Percentiles rank a stretch among this genome's conserved stretches.
These are phyloP conservation scores for Conringia planisiliqua DNA, from an alignment of 345 rosid genomes.

Conservation along the genomic window DNA sequence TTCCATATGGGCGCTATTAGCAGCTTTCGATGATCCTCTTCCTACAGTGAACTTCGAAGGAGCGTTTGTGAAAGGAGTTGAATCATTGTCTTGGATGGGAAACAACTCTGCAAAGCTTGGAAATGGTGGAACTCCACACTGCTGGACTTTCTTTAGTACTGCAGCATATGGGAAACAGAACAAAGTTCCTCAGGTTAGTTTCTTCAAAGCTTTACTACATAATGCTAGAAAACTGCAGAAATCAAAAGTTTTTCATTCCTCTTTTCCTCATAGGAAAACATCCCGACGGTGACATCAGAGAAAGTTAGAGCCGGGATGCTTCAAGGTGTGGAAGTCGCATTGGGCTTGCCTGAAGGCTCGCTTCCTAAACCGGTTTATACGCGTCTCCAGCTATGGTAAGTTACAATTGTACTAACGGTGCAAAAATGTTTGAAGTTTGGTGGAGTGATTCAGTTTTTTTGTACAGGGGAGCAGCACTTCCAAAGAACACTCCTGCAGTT, in stretches of 20 bases:
- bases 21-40: slow-evolving; percentile 88
- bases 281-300: slow-evolving; percentile 68
- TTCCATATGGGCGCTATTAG: slow-evolving; percentile 88
- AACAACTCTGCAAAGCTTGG: slow-evolving; percentile 71
- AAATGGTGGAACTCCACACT: slow-evolving; percentile 39
- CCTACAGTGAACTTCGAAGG: slow-evolving; percentile 71
- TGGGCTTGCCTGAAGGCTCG: slow-evolving; percentile 63
- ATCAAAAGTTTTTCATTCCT: background rate
- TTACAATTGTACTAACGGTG: background rate
- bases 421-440: background rate
- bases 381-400: slow-evolving; percentile 74
- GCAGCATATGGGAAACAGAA: slow-evolving; percentile 73
- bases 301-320: slow-evolving; percentile 75
- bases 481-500: slow-evolving; percentile 62
- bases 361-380: slow-evolving; percentile 60
- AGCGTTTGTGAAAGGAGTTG: slow-evolving; percentile 81
- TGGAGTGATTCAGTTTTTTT: background rate
- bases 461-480: slow-evolving; percentile 92
- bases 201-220: background rate
- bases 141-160: slow-evolving; percentile 89
- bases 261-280: slow-evolving; percentile 54
- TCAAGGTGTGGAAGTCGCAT: slow-evolving; percentile 66
- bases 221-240: background rate
- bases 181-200: slow-evolving; percentile 85
- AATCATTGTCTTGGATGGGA: slow-evolving; percentile 91